phyloP scores from a whole-genome alignment of 116 monocot species.

The Thalassia testudinum region DNA sequence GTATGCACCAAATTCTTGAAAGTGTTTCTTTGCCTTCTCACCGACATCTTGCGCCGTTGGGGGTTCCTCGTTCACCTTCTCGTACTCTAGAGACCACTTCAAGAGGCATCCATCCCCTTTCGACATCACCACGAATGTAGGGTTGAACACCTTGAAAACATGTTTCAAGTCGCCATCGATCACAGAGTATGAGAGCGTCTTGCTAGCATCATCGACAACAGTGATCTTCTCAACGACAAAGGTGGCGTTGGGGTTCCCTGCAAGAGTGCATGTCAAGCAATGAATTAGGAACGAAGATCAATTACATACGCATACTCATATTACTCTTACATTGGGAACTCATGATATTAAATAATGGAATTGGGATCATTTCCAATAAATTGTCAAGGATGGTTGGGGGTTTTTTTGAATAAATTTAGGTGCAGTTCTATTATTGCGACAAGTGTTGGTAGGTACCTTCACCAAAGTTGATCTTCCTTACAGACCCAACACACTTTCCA shows the following conservation, averaged over 20 bases:
- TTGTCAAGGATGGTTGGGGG: too few species aligned
- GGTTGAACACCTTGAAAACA: constrained; percentile 43
- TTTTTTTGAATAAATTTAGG: neutral
- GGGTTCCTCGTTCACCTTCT: constrained; percentile 26
- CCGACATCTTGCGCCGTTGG: too few species aligned
- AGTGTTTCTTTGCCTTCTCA: too few species aligned
- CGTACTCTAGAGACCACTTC: constrained; percentile 41
- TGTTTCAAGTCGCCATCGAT: constrained; percentile 38
- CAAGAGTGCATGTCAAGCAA: neutral
- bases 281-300: too few species aligned
- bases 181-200: constrained; percentile 33
- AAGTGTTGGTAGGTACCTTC: constrained; percentile 18
- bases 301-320: too few species aligned
- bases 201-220: constrained; percentile 31
- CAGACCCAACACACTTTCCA: constrained; percentile 40
- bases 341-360: too few species aligned
- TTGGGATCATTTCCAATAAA: too few species aligned
- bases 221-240: constrained; percentile 51
- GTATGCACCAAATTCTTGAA: too few species aligned
- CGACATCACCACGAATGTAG: constrained; percentile 24
- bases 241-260: constrained; percentile 23
- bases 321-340: too few species aligned
- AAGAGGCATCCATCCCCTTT: constrained; percentile 29
- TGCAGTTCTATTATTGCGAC: too few species aligned
- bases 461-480: constrained; percentile 23